These are phyloP conservation scores for Aspergillus glaucus DNA, from an alignment of 2,329 filamentous ascomycete species.

Conservation along the genomic window DNA sequence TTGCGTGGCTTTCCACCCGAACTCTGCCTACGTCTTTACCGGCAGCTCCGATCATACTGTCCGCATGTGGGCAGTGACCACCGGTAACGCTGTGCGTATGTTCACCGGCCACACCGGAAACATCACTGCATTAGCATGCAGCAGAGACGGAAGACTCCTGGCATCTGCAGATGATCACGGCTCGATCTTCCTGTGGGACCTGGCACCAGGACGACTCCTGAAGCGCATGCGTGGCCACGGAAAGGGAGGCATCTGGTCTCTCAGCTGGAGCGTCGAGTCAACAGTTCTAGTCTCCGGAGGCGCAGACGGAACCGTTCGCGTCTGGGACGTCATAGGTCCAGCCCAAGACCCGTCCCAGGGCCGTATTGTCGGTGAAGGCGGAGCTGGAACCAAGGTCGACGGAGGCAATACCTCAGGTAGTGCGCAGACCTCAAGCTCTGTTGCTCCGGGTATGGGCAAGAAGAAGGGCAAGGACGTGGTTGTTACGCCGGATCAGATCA, in stretches of 20 bases:
- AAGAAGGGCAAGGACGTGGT: slow-evolving; percentile 88
- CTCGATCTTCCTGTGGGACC: slow-evolving; percentile 90
- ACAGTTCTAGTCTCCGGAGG: slow-evolving; percentile 84
- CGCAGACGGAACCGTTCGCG: slow-evolving; percentile 82
- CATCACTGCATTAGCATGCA: slow-evolving; percentile 76
- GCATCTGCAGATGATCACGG: slow-evolving; percentile 84
- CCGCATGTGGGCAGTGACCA: slow-evolving; percentile 93
- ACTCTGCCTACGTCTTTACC: slow-evolving; percentile 88
- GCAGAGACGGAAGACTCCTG: slow-evolving; percentile 81
- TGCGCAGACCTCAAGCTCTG: slow-evolving; percentile 39
- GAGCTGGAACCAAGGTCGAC: slow-evolving; percentile 46
- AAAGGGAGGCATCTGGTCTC: slow-evolving; percentile 86
- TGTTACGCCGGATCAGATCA: slow-evolving; percentile 88
- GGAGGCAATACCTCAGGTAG: slow-evolving; percentile 45
- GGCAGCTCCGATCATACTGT: slow-evolving; percentile 89
- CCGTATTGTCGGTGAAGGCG: slow-evolving; percentile 46
- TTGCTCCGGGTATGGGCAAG: slow-evolving; percentile 39
- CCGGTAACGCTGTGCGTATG: slow-evolving; percentile 78
- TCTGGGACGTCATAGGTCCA: slow-evolving; percentile 83
- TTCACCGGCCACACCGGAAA: slow-evolving; percentile 89
- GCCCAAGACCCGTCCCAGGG: slow-evolving; percentile 54
- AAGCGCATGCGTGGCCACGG: slow-evolving; percentile 93
- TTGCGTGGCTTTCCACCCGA: slow-evolving; percentile 86
- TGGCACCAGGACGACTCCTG: slow-evolving; percentile 74
- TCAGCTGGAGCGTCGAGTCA: slow-evolving; percentile 90